Conservation (phyloP, 495 filamentous ascomycete genomes). For the Xylaria palmicola region DNA sequence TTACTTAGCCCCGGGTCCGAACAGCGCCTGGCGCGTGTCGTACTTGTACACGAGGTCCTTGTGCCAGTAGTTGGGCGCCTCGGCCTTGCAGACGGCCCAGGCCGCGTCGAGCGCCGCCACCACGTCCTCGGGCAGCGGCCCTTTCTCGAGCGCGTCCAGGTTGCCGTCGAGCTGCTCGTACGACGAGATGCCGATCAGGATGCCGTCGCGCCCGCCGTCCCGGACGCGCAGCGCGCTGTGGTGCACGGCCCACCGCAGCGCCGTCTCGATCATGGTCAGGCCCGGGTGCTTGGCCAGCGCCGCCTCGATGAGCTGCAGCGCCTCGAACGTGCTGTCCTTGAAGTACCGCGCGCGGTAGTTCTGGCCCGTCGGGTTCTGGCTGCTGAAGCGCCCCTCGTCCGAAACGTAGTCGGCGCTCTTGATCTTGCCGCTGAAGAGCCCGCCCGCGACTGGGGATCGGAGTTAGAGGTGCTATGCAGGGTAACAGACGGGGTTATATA, state of each 20-base stretch:
- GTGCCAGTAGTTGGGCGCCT: slow-evolving; percentile 75
- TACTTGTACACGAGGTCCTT: slow-evolving; percentile 72
- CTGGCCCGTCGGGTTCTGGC: slow-evolving; percentile 50
- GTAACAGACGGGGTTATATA: neutral
- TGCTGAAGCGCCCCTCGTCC: slow-evolving; percentile 61
- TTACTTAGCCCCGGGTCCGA: slow-evolving; percentile 43
- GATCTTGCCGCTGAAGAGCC: slow-evolving; percentile 83
- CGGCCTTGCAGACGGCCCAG: slow-evolving; percentile 63
- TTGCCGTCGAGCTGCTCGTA: slow-evolving; percentile 74
- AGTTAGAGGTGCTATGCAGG: neutral
- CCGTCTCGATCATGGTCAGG: slow-evolving; percentile 78
- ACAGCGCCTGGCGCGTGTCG: slow-evolving; percentile 66
- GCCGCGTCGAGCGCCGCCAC: slow-evolving; percentile 78
- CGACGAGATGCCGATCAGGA: slow-evolving; percentile 78
- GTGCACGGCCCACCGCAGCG: slow-evolving; percentile 77
- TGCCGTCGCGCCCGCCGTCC: slow-evolving; percentile 68
- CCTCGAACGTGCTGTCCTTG: slow-evolving; percentile 73
- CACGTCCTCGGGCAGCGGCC: slow-evolving; percentile 82
- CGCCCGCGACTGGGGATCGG: slow-evolving; percentile 55
- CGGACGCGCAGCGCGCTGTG: slow-evolving; percentile 77
- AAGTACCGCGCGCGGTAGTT: slow-evolving; percentile 82
- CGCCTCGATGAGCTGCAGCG: slow-evolving; percentile 69
- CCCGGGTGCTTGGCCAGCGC: slow-evolving; percentile 67
- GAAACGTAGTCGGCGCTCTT: slow-evolving; percentile 65
- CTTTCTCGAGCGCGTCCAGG: slow-evolving; percentile 76